A percentile compares a stretch with the other conserved stretches of the same genome.
Evolutionary conservation across 2,329 filamentous ascomycete genomes (phyloP).

Genomic region (Fusarium sp.): DNA sequence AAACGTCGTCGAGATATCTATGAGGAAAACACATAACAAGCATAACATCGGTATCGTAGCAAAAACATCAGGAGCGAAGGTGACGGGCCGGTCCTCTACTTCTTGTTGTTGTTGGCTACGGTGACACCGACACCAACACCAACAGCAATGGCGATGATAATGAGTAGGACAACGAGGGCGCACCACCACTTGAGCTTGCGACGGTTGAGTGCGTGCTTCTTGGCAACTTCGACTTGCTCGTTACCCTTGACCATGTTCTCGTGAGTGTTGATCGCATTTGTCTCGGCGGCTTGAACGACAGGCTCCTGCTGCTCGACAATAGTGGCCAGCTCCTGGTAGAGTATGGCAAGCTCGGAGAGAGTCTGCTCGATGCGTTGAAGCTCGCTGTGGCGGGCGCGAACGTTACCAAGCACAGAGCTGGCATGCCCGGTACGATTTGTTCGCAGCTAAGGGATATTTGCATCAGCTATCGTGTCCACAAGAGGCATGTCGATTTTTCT

Average conservation of each 20-base stretch:
- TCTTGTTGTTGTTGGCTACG: constrained; percentile 49
- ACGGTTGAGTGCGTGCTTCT: constrained; percentile 72
- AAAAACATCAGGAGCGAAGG: constrained; percentile 6
- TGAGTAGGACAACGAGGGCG: constrained; percentile 70
- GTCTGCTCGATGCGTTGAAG: constrained; percentile 84
- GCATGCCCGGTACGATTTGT: constrained; percentile 81
- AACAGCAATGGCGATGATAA: constrained; percentile 66
- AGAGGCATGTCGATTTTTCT: background rate
- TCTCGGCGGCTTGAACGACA: constrained; percentile 71
- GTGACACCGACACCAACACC: constrained; percentile 67
- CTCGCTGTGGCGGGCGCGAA: constrained; percentile 85
- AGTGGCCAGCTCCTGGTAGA: constrained; percentile 81
- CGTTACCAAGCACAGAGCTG: constrained; percentile 78
- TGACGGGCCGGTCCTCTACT: constrained; percentile 8
- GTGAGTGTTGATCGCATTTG: constrained; percentile 73
- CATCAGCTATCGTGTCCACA: constrained; percentile 25
- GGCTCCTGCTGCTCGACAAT: constrained; percentile 79
- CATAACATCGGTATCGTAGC: constrained; percentile 30
- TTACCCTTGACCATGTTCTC: constrained; percentile 77
- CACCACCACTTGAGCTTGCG: constrained; percentile 88
- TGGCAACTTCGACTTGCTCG: constrained; percentile 75
- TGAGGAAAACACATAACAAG: constrained; percentile 33
- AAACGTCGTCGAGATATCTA: constrained; percentile 43
- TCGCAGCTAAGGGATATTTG: constrained; percentile 68
- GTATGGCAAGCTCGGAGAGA: constrained; percentile 73